A percentile compares a stretch with the other conserved stretches of the same genome.
phyloP scores from a whole-genome alignment of 176 grass and related monocot genomes.

The Triticum urartu region DNA sequence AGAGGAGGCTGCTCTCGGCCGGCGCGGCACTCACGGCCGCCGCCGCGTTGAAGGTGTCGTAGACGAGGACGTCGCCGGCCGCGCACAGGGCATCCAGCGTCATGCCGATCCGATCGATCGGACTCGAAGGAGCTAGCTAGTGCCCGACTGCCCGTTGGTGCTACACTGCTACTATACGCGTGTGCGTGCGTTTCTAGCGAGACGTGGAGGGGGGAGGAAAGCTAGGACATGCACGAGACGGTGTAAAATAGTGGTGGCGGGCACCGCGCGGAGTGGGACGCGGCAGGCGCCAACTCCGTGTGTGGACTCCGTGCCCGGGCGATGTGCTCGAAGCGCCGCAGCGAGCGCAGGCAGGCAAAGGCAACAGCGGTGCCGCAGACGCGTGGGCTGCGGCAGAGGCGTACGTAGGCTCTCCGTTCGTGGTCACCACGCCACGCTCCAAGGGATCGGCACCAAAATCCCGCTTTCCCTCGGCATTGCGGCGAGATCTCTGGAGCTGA shows the following conservation, averaged over 20 bases:
- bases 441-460: slow-evolving; percentile 40
- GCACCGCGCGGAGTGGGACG: slow-evolving; percentile 9
- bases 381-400: background rate
- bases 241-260: slow-evolving; percentile 5
- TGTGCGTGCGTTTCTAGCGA: slow-evolving; percentile 24
- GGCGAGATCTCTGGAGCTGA: background rate
- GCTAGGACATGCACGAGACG: slow-evolving; percentile 29
- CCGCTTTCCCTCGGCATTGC: slow-evolving; percentile 31
- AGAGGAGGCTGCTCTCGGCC: slow-evolving; percentile 18
- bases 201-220: slow-evolving; percentile 1
- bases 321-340: slow-evolving; percentile 15
- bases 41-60: slow-evolving; percentile 52
- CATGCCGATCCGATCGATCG: slow-evolving; percentile 25
- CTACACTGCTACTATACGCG: background rate
- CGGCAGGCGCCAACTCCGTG: background rate
- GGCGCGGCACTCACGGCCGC: background rate
- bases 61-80: slow-evolving; percentile 45
- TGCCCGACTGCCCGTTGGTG: slow-evolving; percentile 3
- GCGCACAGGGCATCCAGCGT: slow-evolving; percentile 43
- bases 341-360: background rate
- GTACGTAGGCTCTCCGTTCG: background rate
- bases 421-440: slow-evolving; percentile 21
- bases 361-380: slow-evolving; percentile 10
- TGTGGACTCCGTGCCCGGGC: slow-evolving; percentile 9
- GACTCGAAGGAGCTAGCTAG: background rate